A percentile compares a stretch with the other conserved stretches of the same genome.
Evolutionary conservation across 106 monocot genomes (phyloP).

Genomic region (Dactylorhiza incarnata): DNA sequence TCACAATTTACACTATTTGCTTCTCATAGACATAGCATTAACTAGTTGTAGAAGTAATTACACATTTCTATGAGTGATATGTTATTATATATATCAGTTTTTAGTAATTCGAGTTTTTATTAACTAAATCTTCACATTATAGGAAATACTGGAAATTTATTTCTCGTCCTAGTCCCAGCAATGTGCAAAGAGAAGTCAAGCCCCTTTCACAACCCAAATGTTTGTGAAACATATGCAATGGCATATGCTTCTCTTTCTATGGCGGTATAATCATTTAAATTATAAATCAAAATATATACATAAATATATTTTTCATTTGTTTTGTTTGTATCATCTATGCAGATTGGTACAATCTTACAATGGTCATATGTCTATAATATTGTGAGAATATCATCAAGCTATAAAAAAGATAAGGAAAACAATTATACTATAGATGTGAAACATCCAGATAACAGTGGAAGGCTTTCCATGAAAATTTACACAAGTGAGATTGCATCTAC

Average conservation of each 20-base stretch:
- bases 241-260: constrained; percentile 72
- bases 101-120: background rate
- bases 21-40: background rate
- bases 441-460: constrained; percentile 15
- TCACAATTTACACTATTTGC: background rate
- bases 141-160: constrained; percentile 72
- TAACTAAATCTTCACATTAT: constrained; percentile 6
- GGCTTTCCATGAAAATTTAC: constrained; percentile 7
- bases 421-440: background rate
- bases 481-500: constrained; percentile 4
- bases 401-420: constrained; percentile 9
- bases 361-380: constrained; percentile 70
- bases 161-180: constrained; percentile 61
- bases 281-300: background rate
- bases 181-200: constrained; percentile 77
- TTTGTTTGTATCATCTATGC: constrained; percentile 9
- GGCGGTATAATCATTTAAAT: constrained; percentile 45
- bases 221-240: constrained; percentile 49
- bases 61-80: background rate
- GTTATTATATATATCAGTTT: background rate
- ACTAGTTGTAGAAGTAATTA: background rate
- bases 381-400: constrained; percentile 25
- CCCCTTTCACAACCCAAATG: constrained; percentile 49
- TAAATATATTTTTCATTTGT: background rate
- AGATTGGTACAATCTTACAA: constrained; percentile 55